These are phyloP conservation scores for Leccinum boreale DNA, from an alignment of 768 basidiomycete species.

Conservation along the genomic window DNA sequence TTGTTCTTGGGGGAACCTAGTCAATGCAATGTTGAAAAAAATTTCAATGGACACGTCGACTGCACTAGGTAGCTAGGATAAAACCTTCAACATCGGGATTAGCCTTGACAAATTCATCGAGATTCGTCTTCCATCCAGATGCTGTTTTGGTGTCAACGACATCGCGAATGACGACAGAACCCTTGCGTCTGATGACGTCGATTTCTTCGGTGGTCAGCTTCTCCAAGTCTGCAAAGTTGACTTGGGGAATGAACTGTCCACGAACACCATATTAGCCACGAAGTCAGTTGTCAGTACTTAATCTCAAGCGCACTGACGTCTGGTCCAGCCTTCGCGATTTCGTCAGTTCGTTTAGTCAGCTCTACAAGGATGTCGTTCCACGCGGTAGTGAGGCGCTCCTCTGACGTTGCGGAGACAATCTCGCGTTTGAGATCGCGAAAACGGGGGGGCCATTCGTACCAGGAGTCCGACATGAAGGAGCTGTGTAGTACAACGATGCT, in stretches of 20 bases:
- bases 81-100: slow-evolving; percentile 58
- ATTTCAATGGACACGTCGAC: background rate
- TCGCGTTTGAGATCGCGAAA: slow-evolving; percentile 57
- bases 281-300: background rate
- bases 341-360: slow-evolving; percentile 44
- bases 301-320: slow-evolving; percentile 36
- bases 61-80: background rate
- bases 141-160: slow-evolving; percentile 59
- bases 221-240: slow-evolving; percentile 53
- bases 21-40: background rate
- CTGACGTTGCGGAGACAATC: slow-evolving; percentile 49
- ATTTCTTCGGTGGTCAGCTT: slow-evolving; percentile 45
- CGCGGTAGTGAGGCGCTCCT: slow-evolving; percentile 45
- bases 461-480: slow-evolving; percentile 11
- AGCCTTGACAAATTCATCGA: slow-evolving; percentile 52
- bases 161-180: slow-evolving; percentile 58
- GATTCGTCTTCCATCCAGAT: slow-evolving; percentile 51
- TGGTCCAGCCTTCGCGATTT: slow-evolving; percentile 45
- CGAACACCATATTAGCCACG: background rate
- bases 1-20: slow-evolving; percentile 52
- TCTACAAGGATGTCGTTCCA: slow-evolving; percentile 59
- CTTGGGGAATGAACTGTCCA: slow-evolving; percentile 56
- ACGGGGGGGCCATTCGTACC: slow-evolving; percentile 31
- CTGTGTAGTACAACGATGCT: too few relatives aligned
- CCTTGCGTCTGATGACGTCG: slow-evolving; percentile 48